Evolutionary conservation across 1,139 yeast species (phyloP).

Genomic region (Blastobotrys niveus): DNA sequence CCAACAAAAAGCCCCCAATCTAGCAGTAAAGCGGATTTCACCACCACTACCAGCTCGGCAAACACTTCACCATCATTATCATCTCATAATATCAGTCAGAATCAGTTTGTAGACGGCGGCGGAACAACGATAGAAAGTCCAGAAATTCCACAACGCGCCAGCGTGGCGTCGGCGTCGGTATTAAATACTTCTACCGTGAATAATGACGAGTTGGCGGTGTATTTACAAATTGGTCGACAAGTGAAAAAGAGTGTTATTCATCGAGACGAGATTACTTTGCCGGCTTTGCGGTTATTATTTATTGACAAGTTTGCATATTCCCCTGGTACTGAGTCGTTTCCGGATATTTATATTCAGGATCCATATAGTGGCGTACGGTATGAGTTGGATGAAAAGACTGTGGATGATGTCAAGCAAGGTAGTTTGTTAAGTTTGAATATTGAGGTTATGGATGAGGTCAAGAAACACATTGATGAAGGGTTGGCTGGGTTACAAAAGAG

Average conservation of each 20-base stretch:
- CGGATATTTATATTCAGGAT: conserved; percentile 75
- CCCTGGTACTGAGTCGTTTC: conserved; percentile 64
- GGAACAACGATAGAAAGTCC: conserved; percentile 11
- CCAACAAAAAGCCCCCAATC: conserved; percentile 29
- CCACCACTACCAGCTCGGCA: conserved; percentile 21
- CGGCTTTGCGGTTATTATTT: conserved; percentile 64
- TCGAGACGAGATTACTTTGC: conserved; percentile 48
- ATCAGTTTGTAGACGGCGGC: conserved; percentile 6
- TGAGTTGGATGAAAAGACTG: conserved; percentile 68
- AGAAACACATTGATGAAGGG: conserved; percentile 33
- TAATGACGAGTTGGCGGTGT: conserved; percentile 32
- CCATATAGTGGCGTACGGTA: conserved; percentile 55
- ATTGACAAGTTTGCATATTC: conserved; percentile 84
- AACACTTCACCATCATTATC: conserved; percentile 10
- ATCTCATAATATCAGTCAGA: not conserved
- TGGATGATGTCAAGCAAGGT: conserved; percentile 57
- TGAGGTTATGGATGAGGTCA: conserved; percentile 32
- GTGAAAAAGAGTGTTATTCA: conserved; percentile 57
- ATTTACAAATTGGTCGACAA: conserved; percentile 50
- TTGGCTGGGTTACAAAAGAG: conserved; percentile 28
- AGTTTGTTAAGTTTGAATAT: conserved; percentile 54
- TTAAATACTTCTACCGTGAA: not conserved
- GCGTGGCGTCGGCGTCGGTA: conserved; percentile 1
- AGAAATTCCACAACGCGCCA: conserved; percentile 10
- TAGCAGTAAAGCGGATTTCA: conserved; percentile 26